phyloP scores from a whole-genome alignment of 176 grass and related monocot genomes.

The Oryza glaberrima region DNA sequence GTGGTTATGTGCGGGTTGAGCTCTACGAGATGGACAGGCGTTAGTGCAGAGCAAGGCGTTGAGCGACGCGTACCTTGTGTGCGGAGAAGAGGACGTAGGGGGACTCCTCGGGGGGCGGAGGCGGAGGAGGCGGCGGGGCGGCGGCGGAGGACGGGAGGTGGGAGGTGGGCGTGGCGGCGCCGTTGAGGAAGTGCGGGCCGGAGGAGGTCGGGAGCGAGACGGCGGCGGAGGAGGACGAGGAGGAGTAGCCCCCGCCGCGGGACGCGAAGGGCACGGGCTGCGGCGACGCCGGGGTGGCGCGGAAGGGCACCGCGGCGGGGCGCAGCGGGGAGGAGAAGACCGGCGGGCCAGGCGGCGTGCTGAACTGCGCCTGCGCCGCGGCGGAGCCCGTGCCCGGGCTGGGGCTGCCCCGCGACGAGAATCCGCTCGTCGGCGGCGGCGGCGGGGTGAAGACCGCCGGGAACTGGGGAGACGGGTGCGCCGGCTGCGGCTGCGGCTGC shows the following conservation, averaged over 20 bases:
- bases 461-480: conserved; percentile 58
- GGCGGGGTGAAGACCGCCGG: conserved; percentile 48
- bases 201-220: conserved; percentile 69
- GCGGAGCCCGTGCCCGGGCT: conserved; percentile 41
- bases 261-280: conserved; percentile 50
- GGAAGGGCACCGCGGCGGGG: conserved; percentile 75
- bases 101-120: conserved; percentile 47
- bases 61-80: conserved; percentile 64
- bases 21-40: not conserved
- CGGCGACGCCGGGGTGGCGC: conserved; percentile 66
- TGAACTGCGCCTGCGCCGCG: conserved; percentile 51
- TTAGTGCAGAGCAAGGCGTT: not conserved
- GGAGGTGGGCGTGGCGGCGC: conserved; percentile 45
- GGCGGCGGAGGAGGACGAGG: conserved; percentile 35
- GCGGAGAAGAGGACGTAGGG: conserved; percentile 95
- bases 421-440: conserved; percentile 1
- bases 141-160: conserved; percentile 40
- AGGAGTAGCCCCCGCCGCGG: conserved; percentile 38
- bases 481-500: conserved; percentile 33
- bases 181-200: conserved; percentile 61
- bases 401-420: conserved; percentile 48
- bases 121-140: conserved; percentile 18
- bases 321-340: conserved; percentile 85
- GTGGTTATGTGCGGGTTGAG: not conserved
- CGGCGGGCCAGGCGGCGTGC: conserved; percentile 83